Conservation (phyloP, 345 rosid genomes). For the Citrus unshiu region DNA sequence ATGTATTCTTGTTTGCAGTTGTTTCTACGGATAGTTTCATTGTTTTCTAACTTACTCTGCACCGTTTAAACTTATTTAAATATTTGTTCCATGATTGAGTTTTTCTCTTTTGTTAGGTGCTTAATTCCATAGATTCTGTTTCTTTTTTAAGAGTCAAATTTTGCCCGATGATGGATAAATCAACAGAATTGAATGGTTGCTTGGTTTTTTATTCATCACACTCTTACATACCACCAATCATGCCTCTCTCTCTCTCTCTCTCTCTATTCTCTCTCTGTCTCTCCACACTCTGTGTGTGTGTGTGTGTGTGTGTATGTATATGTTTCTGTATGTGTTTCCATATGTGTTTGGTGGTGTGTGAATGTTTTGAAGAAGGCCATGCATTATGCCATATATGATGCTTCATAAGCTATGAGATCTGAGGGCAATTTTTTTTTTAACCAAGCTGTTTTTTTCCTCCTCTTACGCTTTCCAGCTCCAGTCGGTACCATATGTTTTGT, state of each 20-base stretch:
- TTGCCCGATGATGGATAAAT: constrained; percentile 15
- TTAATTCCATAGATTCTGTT: background rate
- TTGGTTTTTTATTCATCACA: background rate
- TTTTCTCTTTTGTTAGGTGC: background rate
- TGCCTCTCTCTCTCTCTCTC: background rate
- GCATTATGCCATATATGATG: constrained; percentile 10
- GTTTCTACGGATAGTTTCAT: background rate
- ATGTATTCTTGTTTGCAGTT: background rate
- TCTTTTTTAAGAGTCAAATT: background rate
- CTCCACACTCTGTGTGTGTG: background rate
- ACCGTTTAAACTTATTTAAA: background rate
- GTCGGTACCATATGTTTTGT: background rate
- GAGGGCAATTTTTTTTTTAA: constrained; percentile 1
- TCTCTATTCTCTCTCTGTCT: background rate
- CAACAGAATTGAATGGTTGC: constrained; percentile 4
- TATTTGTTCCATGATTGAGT: background rate
- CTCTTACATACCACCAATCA: background rate
- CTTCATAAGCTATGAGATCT: constrained; percentile 13
- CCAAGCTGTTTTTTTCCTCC: too few species aligned
- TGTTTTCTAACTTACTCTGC: background rate
- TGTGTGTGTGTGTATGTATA: background rate
- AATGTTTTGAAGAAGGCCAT: constrained; percentile 4
- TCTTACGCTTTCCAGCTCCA: background rate
- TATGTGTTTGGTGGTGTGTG: constrained; percentile 1
- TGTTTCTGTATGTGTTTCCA: background rate